phyloP scores from a whole-genome alignment of 306 rosid genomes.

The Cucumis hystrix region DNA sequence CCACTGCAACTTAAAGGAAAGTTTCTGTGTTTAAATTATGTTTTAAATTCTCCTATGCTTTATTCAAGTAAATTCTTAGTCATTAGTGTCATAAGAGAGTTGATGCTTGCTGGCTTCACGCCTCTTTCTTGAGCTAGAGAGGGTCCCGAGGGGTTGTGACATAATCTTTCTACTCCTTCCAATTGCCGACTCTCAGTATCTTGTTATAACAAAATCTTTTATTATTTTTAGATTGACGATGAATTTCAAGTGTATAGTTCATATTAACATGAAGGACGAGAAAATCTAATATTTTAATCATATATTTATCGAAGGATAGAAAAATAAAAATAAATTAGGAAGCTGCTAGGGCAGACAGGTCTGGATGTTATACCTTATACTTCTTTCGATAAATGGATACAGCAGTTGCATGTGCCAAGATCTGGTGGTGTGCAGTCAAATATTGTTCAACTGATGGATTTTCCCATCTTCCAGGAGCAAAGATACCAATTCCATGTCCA shows the following conservation, averaged over 20 bases:
- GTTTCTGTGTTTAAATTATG: too few species aligned
- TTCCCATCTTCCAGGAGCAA: constrained; percentile 84
- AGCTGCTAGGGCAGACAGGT: not conserved
- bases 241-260: not conserved
- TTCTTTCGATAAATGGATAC: constrained; percentile 57
- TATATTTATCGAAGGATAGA: not conserved
- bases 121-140: too few species aligned
- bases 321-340: not conserved
- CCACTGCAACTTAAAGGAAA: too few species aligned
- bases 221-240: not conserved
- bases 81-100: too few species aligned
- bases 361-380: constrained; percentile 45
- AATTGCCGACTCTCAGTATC: not conserved
- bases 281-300: not conserved
- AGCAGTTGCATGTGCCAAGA: constrained; percentile 85
- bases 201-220: not conserved
- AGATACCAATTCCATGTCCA: constrained; percentile 42
- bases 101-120: too few species aligned
- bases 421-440: constrained; percentile 73
- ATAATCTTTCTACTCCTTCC: not conserved
- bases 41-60: too few species aligned
- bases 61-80: too few species aligned
- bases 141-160: too few species aligned
- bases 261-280: not conserved
- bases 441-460: constrained; percentile 47